These are phyloP conservation scores for Candida sanyaensis DNA, from an alignment of 1,139 yeast genomes.

Conservation along the genomic window DNA sequence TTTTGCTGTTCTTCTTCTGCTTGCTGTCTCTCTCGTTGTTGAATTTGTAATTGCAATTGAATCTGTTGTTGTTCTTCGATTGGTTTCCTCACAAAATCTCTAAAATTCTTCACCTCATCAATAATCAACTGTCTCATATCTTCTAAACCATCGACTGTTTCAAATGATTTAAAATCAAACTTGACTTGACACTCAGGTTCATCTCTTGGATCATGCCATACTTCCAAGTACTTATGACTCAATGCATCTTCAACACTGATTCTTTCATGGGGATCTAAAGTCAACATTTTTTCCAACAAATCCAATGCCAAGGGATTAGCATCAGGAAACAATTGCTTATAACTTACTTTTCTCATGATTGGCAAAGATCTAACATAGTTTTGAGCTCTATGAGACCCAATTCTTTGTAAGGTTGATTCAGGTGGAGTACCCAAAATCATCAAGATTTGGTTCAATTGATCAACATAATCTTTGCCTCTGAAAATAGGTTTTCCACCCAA, in stretches of 20 bases:
- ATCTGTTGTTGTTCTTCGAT: conserved; percentile 63
- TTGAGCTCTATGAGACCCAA: conserved; percentile 89
- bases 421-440: conserved; percentile 89
- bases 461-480: conserved; percentile 94
- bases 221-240: conserved; percentile 81
- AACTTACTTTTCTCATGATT: conserved; percentile 80
- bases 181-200: conserved; percentile 84
- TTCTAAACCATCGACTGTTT: conserved; percentile 79
- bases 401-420: conserved; percentile 76
- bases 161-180: conserved; percentile 85
- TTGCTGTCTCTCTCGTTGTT: conserved; percentile 33
- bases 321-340: conserved; percentile 67
- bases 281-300: conserved; percentile 75
- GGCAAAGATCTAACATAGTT: conserved; percentile 89
- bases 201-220: conserved; percentile 97
- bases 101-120: conserved; percentile 77
- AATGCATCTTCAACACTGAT: conserved; percentile 89
- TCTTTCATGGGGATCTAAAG: conserved; percentile 84
- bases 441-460: conserved; percentile 87
- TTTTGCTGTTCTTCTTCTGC: conserved; percentile 19
- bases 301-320: conserved; percentile 90
- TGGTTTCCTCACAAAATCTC: conserved; percentile 81
- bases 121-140: conserved; percentile 75
- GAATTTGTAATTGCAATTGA: conserved; percentile 39
- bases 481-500: conserved; percentile 91